phyloP scores from a whole-genome alignment of 2,329 filamentous ascomycete species.

The Fusarium anthophilum region DNA sequence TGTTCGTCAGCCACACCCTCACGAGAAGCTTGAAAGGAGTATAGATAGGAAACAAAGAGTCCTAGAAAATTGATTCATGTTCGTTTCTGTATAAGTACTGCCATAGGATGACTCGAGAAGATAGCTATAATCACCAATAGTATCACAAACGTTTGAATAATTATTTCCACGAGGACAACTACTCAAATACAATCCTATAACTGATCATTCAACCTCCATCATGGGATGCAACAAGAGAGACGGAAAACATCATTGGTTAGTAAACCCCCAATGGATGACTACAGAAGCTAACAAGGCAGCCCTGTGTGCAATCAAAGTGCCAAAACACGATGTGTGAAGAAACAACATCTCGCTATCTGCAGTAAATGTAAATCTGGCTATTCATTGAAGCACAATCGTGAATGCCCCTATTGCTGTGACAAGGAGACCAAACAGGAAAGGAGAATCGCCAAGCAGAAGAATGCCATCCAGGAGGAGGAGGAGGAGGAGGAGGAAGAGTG shows the following conservation, averaged over 20 bases:
- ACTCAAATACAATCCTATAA: neutral
- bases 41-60: neutral
- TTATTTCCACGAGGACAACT: rapidly evolving
- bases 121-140: neutral
- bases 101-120: rapidly evolving
- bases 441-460: neutral
- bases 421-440: neutral
- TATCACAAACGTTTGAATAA: neutral
- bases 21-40: neutral
- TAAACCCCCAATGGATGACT: rapidly evolving
- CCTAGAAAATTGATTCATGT: neutral
- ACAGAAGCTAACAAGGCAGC: neutral
- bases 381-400: neutral
- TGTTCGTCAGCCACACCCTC: neutral
- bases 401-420: rapidly evolving
- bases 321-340: neutral
- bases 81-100: neutral
- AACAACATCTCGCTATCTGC: neutral
- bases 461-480: neutral
- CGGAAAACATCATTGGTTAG: neutral
- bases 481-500: neutral
- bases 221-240: neutral
- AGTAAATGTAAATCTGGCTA: too few relatives aligned
- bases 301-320: neutral
- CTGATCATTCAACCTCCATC: rapidly evolving